These are phyloP conservation scores for Trypanosoma brucei DNA, from an alignment of 208 protist genomes.

Conservation along the genomic window DNA sequence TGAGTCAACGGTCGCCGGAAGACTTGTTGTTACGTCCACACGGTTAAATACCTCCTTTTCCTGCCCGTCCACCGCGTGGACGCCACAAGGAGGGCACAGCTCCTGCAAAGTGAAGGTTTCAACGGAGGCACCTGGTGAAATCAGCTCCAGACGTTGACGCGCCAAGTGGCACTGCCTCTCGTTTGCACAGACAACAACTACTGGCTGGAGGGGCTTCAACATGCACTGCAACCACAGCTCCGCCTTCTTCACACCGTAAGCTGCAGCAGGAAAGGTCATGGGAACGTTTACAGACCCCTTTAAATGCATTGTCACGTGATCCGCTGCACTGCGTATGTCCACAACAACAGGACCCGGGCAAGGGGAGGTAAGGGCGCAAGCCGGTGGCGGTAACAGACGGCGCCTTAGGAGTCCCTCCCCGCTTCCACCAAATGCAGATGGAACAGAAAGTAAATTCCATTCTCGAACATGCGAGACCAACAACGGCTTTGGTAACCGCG, in stretches of 20 bases:
- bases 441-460: slow-evolving; percentile 34
- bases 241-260: slow-evolving; percentile 62
- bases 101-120: slow-evolving; percentile 39
- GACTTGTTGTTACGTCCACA: not conserved
- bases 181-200: slow-evolving; percentile 41
- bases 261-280: slow-evolving; percentile 68
- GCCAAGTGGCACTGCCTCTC: slow-evolving; percentile 24
- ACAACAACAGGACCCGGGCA: slow-evolving; percentile 30
- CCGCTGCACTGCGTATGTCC: slow-evolving; percentile 43
- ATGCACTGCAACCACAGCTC: slow-evolving; percentile 81
- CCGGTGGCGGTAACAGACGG: not conserved
- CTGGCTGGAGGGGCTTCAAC: slow-evolving; percentile 49
- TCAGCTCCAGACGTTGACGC: slow-evolving; percentile 25
- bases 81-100: slow-evolving; percentile 11
- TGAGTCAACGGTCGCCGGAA: slow-evolving; percentile 5
- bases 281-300: slow-evolving; percentile 55
- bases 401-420: slow-evolving; percentile 3
- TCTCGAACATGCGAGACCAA: slow-evolving; percentile 44
- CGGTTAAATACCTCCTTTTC: not conserved
- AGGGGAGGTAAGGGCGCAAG: not conserved
- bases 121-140: slow-evolving; percentile 28
- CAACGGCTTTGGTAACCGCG: slow-evolving; percentile 49
- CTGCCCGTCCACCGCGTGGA: not conserved
- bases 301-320: slow-evolving; percentile 55
- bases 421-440: slow-evolving; percentile 15